A percentile compares a stretch with the other conserved stretches of the same genome.
Conservation (phyloP, 495 filamentous ascomycete species). For the Pseudevernia furfuracea region DNA sequence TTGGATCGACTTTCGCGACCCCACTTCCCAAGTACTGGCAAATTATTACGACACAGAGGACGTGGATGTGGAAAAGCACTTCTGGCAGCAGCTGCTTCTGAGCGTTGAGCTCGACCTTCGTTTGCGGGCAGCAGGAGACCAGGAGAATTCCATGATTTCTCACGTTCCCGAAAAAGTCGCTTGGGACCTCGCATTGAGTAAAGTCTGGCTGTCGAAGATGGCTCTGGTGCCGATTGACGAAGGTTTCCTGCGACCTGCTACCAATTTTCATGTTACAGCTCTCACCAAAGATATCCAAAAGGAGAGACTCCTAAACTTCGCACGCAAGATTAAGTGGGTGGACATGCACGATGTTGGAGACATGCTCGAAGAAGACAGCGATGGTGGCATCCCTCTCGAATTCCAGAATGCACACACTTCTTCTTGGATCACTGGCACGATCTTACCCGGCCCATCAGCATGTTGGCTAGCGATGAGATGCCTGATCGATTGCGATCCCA, state of each 20-base stretch:
- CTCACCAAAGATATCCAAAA: slow-evolving; percentile 56
- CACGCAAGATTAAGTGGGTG: slow-evolving; percentile 65
- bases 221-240: slow-evolving; percentile 39
- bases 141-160: not conserved
- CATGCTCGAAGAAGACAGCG: slow-evolving; percentile 49
- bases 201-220: slow-evolving; percentile 40
- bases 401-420: slow-evolving; percentile 56
- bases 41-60: slow-evolving; percentile 24
- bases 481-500: slow-evolving; percentile 61
- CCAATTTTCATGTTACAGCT: slow-evolving; percentile 26
- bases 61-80: slow-evolving; percentile 41
- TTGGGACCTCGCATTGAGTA: slow-evolving; percentile 26
- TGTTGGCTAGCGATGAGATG: slow-evolving; percentile 67
- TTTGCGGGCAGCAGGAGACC: slow-evolving; percentile 37
- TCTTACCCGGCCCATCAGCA: slow-evolving; percentile 60
- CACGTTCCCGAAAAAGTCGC: slow-evolving; percentile 50
- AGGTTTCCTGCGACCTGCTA: slow-evolving; percentile 31
- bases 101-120: slow-evolving; percentile 60
- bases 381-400: slow-evolving; percentile 45
- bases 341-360: slow-evolving; percentile 55
- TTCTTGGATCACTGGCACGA: slow-evolving; percentile 64
- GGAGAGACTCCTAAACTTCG: slow-evolving; percentile 56
- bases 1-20: slow-evolving; percentile 62
- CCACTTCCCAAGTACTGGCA: slow-evolving; percentile 54
- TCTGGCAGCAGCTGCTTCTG: slow-evolving; percentile 67